Evolutionary conservation across 2,329 filamentous ascomycete genomes (phyloP).

Genomic region (Sordariomycetes sp.): DNA sequence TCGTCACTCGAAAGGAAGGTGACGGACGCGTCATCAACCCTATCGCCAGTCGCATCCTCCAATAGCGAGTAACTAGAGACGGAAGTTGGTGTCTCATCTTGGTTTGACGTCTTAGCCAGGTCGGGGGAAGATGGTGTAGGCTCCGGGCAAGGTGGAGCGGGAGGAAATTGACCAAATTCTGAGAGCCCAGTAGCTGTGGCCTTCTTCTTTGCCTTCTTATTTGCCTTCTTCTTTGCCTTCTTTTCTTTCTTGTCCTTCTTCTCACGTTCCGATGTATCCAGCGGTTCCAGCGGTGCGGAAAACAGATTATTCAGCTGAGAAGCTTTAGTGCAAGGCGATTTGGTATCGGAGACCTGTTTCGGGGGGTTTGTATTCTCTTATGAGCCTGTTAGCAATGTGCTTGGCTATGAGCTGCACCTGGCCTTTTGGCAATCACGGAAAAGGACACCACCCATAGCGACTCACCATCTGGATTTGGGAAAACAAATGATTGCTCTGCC

Average conservation of each 20-base stretch:
- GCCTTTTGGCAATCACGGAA: neutral
- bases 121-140: neutral
- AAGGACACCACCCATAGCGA: neutral
- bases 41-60: neutral
- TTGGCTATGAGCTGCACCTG: neutral
- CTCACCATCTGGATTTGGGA: neutral
- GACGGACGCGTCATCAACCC: neutral
- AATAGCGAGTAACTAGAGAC: neutral
- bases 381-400: neutral
- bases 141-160: neutral
- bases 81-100: neutral
- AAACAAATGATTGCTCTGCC: neutral
- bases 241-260: too few species aligned
- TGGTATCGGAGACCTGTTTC: neutral
- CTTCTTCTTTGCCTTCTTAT: neutral
- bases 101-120: neutral
- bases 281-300: neutral
- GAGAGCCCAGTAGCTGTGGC: neutral
- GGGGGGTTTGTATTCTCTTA: too few species aligned
- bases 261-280: neutral
- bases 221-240: neutral
- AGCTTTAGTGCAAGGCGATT: neutral
- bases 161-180: neutral
- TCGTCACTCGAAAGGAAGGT: neutral
- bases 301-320: neutral